Evolutionary conservation across 176 grass and related monocot genomes (phyloP).

Genomic region (Hordeum vulgare): MorexV3_pseudomolecules_assembly NC_058521.1:143525336-143525835

Average conservation of each 20-base stretch:
- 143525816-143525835: neutral
- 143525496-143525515: neutral
- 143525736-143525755: conserved; percentile 96
- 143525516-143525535: neutral
- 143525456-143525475: neutral
- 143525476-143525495: neutral
- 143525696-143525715: conserved; percentile 47
- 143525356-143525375: neutral
- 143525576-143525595: conserved; percentile 24
- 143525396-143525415: neutral
- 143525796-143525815: conserved; percentile 27
- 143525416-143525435: neutral
- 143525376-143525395: neutral
- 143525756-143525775: conserved; percentile 84
- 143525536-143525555: conserved; percentile 59
- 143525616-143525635: neutral
- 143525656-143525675: neutral
- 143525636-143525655: neutral
- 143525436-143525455: neutral
- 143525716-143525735: conserved; percentile 84
- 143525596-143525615: neutral
- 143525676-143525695: neutral
- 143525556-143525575: conserved; percentile 35
- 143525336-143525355: neutral
- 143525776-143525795: conserved; percentile 87